Conservation (phyloP, 2,329 filamentous ascomycete species). For the Aspergillus eucalypticola region DNA sequence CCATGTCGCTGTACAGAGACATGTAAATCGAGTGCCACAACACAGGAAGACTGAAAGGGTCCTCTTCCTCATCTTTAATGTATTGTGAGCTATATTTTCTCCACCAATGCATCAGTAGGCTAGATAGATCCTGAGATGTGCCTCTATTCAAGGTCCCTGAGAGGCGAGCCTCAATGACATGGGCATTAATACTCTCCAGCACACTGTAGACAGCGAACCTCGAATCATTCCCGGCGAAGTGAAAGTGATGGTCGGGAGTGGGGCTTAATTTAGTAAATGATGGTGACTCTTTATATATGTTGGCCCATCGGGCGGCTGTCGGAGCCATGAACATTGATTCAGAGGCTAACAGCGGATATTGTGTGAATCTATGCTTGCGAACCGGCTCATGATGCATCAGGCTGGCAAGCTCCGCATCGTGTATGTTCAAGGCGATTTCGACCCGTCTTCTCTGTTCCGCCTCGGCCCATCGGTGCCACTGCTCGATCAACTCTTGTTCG, state of each 20-base stretch:
- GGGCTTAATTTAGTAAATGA: background rate
- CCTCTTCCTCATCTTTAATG: background rate
- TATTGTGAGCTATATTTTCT: constrained; percentile 15
- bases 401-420: constrained; percentile 33
- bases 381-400: constrained; percentile 23
- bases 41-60: constrained; percentile 28
- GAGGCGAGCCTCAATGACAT: constrained; percentile 23
- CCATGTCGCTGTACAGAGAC: constrained; percentile 28
- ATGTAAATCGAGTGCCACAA: constrained; percentile 35
- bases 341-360: constrained; percentile 17
- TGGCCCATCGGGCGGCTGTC: constrained; percentile 18
- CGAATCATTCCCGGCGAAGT: background rate
- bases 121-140: constrained; percentile 6
- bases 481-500: constrained; percentile 6
- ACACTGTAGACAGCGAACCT: constrained; percentile 8
- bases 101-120: constrained; percentile 26
- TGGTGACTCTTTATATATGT: constrained; percentile 2
- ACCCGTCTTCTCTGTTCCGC: constrained; percentile 30
- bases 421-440: constrained; percentile 27
- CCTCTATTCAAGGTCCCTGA: constrained; percentile 14
- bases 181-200: constrained; percentile 19
- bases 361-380: constrained; percentile 13
- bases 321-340: constrained; percentile 20
- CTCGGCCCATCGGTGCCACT: constrained; percentile 30
- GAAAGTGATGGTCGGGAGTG: background rate